Evolutionary conservation across 169 alveolate genomes (phyloP).

Genomic region (Plasmodium reichenowi): DNA sequence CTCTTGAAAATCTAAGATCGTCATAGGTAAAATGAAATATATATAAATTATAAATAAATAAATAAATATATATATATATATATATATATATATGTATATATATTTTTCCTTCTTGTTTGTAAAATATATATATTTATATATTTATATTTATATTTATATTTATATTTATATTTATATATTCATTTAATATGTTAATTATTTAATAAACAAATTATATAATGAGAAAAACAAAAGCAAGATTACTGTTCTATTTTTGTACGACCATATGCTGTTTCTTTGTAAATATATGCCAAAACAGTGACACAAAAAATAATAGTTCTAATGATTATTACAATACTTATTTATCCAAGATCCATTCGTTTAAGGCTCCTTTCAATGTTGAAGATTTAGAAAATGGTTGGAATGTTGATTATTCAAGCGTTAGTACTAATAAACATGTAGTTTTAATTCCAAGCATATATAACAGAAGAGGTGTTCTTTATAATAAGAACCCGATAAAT

Average conservation of each 20-base stretch:
- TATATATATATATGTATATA: no score
- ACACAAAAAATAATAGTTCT: background rate
- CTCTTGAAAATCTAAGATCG: no score
- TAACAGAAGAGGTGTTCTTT: slow-evolving; percentile 55
- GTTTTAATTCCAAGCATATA: slow-evolving; percentile 60
- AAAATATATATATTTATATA: no score
- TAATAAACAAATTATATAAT: background rate
- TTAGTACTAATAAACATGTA: slow-evolving; percentile 36
- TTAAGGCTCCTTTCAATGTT: slow-evolving; percentile 37
- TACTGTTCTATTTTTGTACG: background rate
- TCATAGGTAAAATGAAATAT: no score
- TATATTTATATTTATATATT: no score
- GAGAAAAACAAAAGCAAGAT: background rate
- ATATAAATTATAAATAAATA: no score
- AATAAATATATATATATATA: no score
- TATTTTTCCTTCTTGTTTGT: no score
- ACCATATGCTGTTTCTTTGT: background rate
- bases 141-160: no score
- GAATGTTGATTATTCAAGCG: slow-evolving; percentile 33
- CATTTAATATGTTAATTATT: no score
- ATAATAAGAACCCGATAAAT: slow-evolving; percentile 17
- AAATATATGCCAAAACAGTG: background rate
- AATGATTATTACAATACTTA: background rate
- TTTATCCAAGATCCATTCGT: slow-evolving; percentile 29
- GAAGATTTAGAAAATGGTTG: slow-evolving; percentile 51